A percentile compares a stretch with the other conserved stretches of the same genome.
phyloP scores from a whole-genome alignment of 2,329 filamentous ascomycete genomes.

The Penicillium corylophilum region DNA sequence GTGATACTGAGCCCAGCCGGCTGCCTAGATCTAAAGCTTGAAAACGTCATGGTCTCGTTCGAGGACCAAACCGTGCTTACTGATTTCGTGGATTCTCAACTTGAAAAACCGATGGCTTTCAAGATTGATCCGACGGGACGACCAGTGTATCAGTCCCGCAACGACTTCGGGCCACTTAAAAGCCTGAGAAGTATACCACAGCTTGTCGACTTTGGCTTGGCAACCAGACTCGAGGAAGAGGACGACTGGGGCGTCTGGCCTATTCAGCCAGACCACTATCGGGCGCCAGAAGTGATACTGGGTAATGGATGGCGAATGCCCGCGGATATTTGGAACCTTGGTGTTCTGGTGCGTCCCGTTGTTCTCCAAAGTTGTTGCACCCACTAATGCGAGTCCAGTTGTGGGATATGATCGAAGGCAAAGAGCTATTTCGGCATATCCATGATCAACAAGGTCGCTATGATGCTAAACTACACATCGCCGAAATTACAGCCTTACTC shows the following conservation, averaged over 20 bases:
- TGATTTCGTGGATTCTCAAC: constrained; percentile 33
- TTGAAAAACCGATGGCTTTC: constrained; percentile 27
- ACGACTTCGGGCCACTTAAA: constrained; percentile 28
- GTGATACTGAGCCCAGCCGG: neutral
- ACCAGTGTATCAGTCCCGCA: constrained; percentile 30
- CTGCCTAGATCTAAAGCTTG: constrained; percentile 39
- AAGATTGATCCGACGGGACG: constrained; percentile 26
- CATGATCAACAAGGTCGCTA: constrained; percentile 37
- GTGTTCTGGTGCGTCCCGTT: constrained; percentile 33
- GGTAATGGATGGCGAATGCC: constrained; percentile 39
- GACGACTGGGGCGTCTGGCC: constrained; percentile 33
- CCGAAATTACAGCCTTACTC: constrained; percentile 46
- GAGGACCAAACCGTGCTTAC: constrained; percentile 23
- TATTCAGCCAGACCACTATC: constrained; percentile 43
- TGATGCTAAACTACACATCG: constrained; percentile 39
- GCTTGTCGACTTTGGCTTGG: constrained; percentile 34
- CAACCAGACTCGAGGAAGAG: constrained; percentile 7
- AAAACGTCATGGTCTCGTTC: constrained; percentile 41
- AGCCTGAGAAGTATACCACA: constrained; percentile 22
- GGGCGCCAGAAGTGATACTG: constrained; percentile 43
- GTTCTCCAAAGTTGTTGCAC: constrained; percentile 15
- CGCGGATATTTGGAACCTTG: constrained; percentile 45
- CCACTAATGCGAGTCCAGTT: constrained; percentile 29
- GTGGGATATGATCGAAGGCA: constrained; percentile 41
- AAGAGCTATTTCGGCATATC: constrained; percentile 39